phyloP scores from a whole-genome alignment of 129 eudicot genomes.

The Pseudognaphalium luteoalbum region DNA sequence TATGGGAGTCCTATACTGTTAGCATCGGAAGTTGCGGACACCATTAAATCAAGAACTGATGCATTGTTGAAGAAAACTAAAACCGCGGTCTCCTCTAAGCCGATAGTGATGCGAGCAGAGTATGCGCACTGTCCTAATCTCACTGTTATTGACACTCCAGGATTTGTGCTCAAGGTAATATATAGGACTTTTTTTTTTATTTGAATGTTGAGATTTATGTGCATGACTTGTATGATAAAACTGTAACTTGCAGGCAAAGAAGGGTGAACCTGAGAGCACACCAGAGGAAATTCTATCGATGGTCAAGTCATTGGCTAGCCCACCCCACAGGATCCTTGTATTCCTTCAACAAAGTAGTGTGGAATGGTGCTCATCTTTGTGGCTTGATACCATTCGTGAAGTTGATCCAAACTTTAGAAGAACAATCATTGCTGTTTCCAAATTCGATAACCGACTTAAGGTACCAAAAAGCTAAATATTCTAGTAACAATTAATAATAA shows the following conservation, averaged over 20 bases:
- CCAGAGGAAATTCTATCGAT: constrained; percentile 86
- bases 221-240: not conserved
- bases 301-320: constrained; percentile 91
- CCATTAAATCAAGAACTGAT: constrained; percentile 74
- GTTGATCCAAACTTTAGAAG: constrained; percentile 77
- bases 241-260: constrained; percentile 60
- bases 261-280: constrained; percentile 88
- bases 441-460: constrained; percentile 93
- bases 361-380: constrained; percentile 94
- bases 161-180: constrained; percentile 80
- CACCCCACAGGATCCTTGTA: constrained; percentile 77
- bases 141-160: constrained; percentile 86
- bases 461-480: constrained; percentile 31
- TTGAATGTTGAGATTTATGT: not conserved
- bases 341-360: constrained; percentile 96
- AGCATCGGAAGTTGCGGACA: constrained; percentile 69
- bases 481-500: not conserved
- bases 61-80: constrained; percentile 58
- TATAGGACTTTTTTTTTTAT: not conserved
- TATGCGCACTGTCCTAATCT: constrained; percentile 92
- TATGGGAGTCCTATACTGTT: constrained; percentile 60
- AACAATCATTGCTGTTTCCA: constrained; percentile 76
- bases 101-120: constrained; percentile 86
- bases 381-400: constrained; percentile 82
- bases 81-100: constrained; percentile 78